A percentile compares a stretch with the other conserved stretches of the same genome.
Evolutionary conservation across 108 stramenopile species (phyloP).

Genomic region (Heterococcus sp.): DNA sequence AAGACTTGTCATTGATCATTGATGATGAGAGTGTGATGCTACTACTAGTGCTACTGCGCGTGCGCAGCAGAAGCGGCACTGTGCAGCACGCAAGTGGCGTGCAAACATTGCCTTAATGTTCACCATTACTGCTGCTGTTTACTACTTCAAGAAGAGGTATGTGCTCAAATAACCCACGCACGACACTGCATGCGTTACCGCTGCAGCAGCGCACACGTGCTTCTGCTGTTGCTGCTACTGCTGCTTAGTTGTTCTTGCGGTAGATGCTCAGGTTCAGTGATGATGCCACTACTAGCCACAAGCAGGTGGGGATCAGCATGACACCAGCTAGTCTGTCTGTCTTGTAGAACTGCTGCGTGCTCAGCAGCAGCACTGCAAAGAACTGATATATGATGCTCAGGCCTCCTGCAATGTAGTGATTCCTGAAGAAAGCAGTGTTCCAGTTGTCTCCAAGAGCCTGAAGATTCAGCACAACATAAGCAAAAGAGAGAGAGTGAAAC

Average conservation of each 20-base stretch:
- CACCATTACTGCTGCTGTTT: too few species aligned
- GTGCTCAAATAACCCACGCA: too few species aligned
- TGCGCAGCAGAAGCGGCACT: too few species aligned
- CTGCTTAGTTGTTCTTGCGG: neutral
- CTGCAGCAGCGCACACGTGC: too few species aligned
- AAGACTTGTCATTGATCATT: too few species aligned
- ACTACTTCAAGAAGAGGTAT: too few species aligned
- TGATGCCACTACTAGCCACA: slow-evolving; percentile 5
- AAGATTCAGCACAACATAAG: neutral
- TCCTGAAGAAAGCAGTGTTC: slow-evolving; percentile 10
- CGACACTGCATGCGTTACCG: too few species aligned
- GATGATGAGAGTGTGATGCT: too few species aligned
- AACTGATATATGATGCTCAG: slow-evolving; percentile 1
- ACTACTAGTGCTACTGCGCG: too few species aligned
- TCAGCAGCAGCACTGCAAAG: neutral
- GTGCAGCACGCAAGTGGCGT: too few species aligned
- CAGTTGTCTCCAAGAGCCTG: slow-evolving; percentile 1
- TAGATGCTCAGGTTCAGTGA: neutral
- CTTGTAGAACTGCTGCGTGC: neutral
- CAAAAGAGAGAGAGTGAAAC: neutral
- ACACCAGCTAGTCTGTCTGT: neutral
- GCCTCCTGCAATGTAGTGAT: neutral
- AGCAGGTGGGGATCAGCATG: neutral
- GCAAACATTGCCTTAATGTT: too few species aligned
- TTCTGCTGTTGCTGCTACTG: too few species aligned